Percentiles rank a stretch among this genome's conserved stretches.
Conservation (phyloP, 2,329 filamentous ascomycete genomes). For the Neurospora crassa region DNA sequence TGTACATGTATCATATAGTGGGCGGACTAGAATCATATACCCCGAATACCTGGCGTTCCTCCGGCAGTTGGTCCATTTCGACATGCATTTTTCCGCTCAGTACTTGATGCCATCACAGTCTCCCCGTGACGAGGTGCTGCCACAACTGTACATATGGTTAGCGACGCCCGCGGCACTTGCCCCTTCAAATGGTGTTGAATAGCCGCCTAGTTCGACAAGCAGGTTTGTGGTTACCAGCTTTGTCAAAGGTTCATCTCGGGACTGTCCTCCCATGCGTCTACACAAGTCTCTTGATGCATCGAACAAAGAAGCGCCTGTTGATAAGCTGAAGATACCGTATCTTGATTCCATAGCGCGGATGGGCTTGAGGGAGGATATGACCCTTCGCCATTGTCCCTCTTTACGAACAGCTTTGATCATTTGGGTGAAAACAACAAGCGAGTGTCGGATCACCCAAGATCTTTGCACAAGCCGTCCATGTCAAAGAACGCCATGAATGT, state of each 20-base stretch:
- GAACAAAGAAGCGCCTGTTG: not conserved
- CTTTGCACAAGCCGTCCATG: not conserved
- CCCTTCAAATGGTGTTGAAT: not conserved
- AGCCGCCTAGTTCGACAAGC: not conserved
- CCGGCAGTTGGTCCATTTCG: not conserved
- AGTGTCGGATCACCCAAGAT: not conserved
- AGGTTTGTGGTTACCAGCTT: not conserved
- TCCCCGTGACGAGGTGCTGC: not conserved
- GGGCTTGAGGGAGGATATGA: not conserved
- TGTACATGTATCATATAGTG: slow-evolving; percentile 16
- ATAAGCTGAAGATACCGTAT: not conserved
- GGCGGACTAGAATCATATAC: slow-evolving; percentile 12
- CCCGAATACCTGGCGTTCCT: slow-evolving; percentile 1
- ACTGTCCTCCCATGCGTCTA: not conserved
- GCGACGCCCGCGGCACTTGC: not conserved
- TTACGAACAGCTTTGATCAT: not conserved
- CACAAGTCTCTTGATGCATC: not conserved
- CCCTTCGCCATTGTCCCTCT: not conserved
- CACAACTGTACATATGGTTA: not conserved
- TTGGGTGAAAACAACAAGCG: not conserved
- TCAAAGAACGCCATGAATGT: not conserved
- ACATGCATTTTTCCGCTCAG: not conserved
- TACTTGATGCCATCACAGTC: not conserved
- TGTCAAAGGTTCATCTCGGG: not conserved
- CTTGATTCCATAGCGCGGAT: not conserved